Base-by-base conservation (phyloP, 169 alveolate species). In the Theileria sp. region DNA sequence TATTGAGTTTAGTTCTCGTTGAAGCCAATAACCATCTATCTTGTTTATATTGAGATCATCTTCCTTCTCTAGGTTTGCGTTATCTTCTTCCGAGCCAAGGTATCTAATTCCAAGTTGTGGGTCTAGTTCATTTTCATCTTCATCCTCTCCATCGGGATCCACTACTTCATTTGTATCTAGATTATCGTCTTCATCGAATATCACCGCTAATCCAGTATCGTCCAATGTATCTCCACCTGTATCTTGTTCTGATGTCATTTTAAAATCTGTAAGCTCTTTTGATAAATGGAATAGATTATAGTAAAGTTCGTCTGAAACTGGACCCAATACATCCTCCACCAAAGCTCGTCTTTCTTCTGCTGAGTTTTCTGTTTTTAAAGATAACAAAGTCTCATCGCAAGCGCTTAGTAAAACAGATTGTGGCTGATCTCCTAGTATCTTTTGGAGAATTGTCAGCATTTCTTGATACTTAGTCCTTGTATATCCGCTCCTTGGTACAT, bases 11-110 rank as follows among this genome's bases (percentile, higher is more conserved):
- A 97, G 88, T 82, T 96, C 97, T 49, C 98, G 89, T 88, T 97
- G 98, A 75, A 97, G 92, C 99, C 99, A 97, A 83, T 95, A 97
- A 12, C 98, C 95, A 86, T 97, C 99, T 28, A 96, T 94, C 74
- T 92, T 88, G 77, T 93, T 83, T 64, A 95, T 92, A 56, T 87
- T 95, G 26, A 94, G 88, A 19, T 93, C 96, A 15, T 87, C 86
- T 44, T 86, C 94, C 30, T 61, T 67, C 26, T 86, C 79, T 19
- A 80, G 90, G 17, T 19, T 77, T 36, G 74, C 87, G 9, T 88
- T 83, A n/a, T 87, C 90, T 30, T 83, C 88, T 61, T 81, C 92
- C 25, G 79, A 82, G 21, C 87, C 79, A 26, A 66, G 75, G 76
- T 78, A 69, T 23, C 66, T 79, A 49, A 75, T 73, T 23, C 54